A percentile compares a stretch with the other conserved stretches of the same genome.
Conservation (phyloP, 345 rosid species). For the Boechera divaricarpa region DNA sequence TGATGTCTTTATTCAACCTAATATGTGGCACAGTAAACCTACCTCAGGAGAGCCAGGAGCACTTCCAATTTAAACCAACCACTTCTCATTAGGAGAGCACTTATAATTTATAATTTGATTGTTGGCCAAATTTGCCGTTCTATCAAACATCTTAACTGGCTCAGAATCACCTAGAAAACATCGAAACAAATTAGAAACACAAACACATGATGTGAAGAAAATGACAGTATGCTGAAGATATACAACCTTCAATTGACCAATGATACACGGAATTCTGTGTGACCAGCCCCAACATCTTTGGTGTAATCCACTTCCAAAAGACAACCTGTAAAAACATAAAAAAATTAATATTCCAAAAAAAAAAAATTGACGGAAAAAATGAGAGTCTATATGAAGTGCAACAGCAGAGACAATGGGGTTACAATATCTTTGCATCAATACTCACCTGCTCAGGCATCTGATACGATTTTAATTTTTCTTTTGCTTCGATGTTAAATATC, state of each 20-base stretch:
- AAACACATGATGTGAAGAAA: slow-evolving; percentile 20
- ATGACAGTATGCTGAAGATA: slow-evolving; percentile 22
- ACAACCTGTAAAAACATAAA: slow-evolving; percentile 61
- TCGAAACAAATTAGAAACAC: slow-evolving; percentile 25
- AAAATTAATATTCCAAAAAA: slow-evolving; percentile 9
- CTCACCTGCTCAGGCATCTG: slow-evolving; percentile 99
- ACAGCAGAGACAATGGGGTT: slow-evolving; percentile 15
- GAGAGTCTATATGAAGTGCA: not conserved
- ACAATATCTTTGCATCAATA: slow-evolving; percentile 22
- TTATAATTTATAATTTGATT: slow-evolving; percentile 97
- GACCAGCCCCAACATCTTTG: slow-evolving; percentile 92
- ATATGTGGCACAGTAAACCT: slow-evolving; percentile 28
- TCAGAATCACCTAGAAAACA: slow-evolving; percentile 81
- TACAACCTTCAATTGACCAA: slow-evolving; percentile 95
- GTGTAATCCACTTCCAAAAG: slow-evolving; percentile 98
- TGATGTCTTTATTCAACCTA: slow-evolving; percentile 25
- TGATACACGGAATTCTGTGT: slow-evolving; percentile 91
- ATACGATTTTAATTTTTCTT: slow-evolving; percentile 89
- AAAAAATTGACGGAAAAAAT: not conserved
- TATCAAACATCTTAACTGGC: slow-evolving; percentile 95
- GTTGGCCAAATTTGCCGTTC: slow-evolving; percentile 89
- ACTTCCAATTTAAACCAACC: slow-evolving; percentile 97
- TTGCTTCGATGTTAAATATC: slow-evolving; percentile 97
- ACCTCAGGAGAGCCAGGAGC: slow-evolving; percentile 99
- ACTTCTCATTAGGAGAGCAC: slow-evolving; percentile 94